Base-by-base conservation (phyloP, 179 eudicot species). In the Heliamphora pulchella region DNA sequence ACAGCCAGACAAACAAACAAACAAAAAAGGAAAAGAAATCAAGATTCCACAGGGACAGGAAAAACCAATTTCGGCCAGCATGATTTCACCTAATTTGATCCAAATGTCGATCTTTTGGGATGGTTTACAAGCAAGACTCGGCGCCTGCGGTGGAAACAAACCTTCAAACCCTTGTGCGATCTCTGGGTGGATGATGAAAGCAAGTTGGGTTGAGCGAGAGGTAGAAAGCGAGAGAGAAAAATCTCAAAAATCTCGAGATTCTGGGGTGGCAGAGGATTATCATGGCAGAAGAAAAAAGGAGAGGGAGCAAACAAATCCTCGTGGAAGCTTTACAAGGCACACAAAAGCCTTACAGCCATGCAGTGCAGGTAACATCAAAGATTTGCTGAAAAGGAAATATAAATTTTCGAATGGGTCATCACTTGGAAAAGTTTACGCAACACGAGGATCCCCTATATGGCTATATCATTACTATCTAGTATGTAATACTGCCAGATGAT, bases 311-410 rank as follows among this genome's bases (percentile, higher is more conserved):
- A 85, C 89, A 89, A 86, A 89, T 88, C 85, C 91, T 87, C 88
- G 90, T 90, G 93, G 86, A 86, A 85, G 82, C 89, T 88, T 85
- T 86, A 87, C 77, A 46, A 85, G 85, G 87, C 87, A 86, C 61
- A 78, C 82, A 79, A 87, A 81, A 84, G 87, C 80, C 79, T 84
- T 65, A 64, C 54, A 71, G 86, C 88, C 87, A 90, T 87, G 91
- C 93, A 89, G 31, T 67, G 82, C 78, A 70, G 83, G 70, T 79
- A 70, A 82, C 82, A 82, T 72, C 82, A 76, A 76, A 64, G 78
- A 77, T 79, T 74, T 75, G 59, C 76, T 14, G 76, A 73, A 22
- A 57, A 44, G 61, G 15, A 10, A 50, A 73, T 3, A 54, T 15
- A 61, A 15, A 61, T 61, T 61, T 61, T 61, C 17, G 0, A 61